Evolutionary conservation across 257 asterid genomes (phyloP).

Genomic region (Nicotiana benthamiana): DNA sequence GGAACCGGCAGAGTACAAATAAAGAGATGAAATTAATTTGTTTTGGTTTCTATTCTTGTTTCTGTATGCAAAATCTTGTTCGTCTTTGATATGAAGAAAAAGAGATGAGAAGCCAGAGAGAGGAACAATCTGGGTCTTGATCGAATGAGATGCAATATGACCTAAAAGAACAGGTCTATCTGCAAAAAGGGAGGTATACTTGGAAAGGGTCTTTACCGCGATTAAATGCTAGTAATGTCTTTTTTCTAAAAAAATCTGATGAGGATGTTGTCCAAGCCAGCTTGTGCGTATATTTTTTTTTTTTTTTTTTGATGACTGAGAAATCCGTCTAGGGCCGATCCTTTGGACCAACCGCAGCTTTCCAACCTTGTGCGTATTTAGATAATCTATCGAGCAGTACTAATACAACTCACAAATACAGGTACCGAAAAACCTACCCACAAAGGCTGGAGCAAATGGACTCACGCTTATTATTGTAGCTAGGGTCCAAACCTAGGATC

Average conservation of each 20-base stretch:
- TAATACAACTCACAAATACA: not conserved
- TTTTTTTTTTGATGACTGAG: too few relatives aligned
- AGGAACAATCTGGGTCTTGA: too few relatives aligned
- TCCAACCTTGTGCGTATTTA: not conserved
- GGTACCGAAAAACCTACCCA: not conserved
- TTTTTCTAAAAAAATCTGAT: not conserved
- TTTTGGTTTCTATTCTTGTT: too few relatives aligned
- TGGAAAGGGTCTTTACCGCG: not conserved
- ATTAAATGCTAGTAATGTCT: not conserved
- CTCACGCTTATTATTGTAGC: not conserved
- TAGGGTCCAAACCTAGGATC: not conserved
- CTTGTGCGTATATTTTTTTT: not conserved
- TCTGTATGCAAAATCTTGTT: too few relatives aligned
- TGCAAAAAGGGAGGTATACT: not conserved
- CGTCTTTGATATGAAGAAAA: too few relatives aligned
- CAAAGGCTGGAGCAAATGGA: not conserved
- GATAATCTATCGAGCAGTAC: not conserved
- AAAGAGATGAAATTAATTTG: too few relatives aligned
- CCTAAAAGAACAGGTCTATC: not conserved
- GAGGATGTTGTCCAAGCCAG: not conserved
- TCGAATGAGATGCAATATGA: not conserved
- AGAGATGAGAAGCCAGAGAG: too few relatives aligned
- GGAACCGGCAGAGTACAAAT: too few relatives aligned
- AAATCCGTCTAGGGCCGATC: too few relatives aligned
- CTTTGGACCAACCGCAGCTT: too few relatives aligned